Percentiles rank a stretch among this genome's conserved stretches.
Evolutionary conservation across 768 basidiomycete species (phyloP).

Genomic region (Saitozyma sp.): DNA sequence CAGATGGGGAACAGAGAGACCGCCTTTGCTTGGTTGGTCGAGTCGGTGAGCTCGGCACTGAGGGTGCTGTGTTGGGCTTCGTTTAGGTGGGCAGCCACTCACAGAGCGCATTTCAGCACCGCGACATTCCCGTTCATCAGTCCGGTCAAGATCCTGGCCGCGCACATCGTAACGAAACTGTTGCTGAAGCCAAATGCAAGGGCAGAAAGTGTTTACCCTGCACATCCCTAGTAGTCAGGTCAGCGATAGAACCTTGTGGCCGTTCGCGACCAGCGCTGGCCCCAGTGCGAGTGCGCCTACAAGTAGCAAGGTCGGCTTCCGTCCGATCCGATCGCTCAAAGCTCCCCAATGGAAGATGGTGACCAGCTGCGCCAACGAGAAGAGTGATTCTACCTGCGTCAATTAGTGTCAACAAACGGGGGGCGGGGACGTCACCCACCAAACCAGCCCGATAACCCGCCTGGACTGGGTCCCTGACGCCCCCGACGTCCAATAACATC

Average conservation of each 20-base stretch:
- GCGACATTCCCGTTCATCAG: conserved; percentile 35
- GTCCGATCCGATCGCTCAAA: conserved; percentile 32
- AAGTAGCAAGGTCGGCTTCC: conserved; percentile 34
- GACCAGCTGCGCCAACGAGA: conserved; percentile 28
- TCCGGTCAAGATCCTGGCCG: conserved; percentile 25
- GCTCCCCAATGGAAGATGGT: conserved; percentile 41
- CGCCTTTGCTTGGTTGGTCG: conserved; percentile 34
- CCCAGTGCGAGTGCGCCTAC: conserved; percentile 9
- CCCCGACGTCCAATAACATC: conserved; percentile 32
- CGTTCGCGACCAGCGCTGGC: too few species aligned
- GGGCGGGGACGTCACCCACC: conserved; percentile 13
- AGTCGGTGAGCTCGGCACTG: conserved; percentile 34
- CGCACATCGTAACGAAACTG: conserved; percentile 22
- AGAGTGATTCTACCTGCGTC: conserved; percentile 33
- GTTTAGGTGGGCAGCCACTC: conserved; percentile 4
- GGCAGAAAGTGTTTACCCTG: conserved; percentile 27
- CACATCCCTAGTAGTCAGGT: conserved; percentile 24
- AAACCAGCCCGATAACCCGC: conserved; percentile 33
- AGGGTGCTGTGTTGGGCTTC: neutral
- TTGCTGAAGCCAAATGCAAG: conserved; percentile 35
- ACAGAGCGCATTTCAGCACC: conserved; percentile 33
- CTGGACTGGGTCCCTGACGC: conserved; percentile 21
- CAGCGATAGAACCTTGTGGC: conserved; percentile 5
- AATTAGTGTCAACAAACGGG: too few species aligned
- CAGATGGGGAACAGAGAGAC: conserved; percentile 40